phyloP scores from a whole-genome alignment of 768 basidiomycete genomes.

The Sporobolomyces phaffii region DNA sequence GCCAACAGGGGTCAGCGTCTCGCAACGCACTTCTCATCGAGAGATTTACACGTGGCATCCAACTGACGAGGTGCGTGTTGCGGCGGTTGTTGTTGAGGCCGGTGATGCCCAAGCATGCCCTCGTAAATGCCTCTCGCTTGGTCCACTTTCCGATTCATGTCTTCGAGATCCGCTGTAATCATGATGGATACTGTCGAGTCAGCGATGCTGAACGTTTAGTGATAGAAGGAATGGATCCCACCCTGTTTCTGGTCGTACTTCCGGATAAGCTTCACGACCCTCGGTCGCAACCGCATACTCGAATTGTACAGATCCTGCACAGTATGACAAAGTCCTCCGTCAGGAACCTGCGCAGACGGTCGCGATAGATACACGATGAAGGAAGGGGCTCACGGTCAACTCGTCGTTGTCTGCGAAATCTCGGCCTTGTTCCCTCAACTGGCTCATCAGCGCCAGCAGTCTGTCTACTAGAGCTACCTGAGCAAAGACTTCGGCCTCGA shows the following conservation, averaged over 20 bases:
- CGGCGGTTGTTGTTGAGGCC: conserved; percentile 48
- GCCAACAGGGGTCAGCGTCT: background rate
- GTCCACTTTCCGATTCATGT: conserved; percentile 90
- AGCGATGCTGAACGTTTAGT: background rate
- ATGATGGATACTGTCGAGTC: background rate
- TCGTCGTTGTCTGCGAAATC: conserved; percentile 87
- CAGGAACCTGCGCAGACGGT: too few species aligned
- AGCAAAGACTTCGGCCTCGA: conserved; percentile 79
- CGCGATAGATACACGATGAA: too few species aligned
- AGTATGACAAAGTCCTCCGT: too few species aligned
- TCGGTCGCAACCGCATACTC: conserved; percentile 81
- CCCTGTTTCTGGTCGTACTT: conserved; percentile 92
- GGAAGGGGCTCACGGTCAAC: conserved; percentile 57
- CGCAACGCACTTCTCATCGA: too few species aligned
- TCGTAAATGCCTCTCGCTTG: conserved; percentile 85
- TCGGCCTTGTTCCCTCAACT: conserved; percentile 66
- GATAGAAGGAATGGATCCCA: conserved; percentile 41
- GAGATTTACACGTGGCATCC: background rate
- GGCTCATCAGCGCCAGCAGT: conserved; percentile 65
- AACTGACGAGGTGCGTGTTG: background rate
- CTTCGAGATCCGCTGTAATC: conserved; percentile 74
- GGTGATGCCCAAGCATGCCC: conserved; percentile 90
- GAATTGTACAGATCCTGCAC: conserved; percentile 87
- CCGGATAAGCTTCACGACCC: conserved; percentile 92
- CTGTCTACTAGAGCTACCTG: conserved; percentile 80